These are phyloP conservation scores for Cytospora chrysosperma DNA, from an alignment of 2,329 filamentous ascomycete species.

Conservation along the genomic window DNA sequence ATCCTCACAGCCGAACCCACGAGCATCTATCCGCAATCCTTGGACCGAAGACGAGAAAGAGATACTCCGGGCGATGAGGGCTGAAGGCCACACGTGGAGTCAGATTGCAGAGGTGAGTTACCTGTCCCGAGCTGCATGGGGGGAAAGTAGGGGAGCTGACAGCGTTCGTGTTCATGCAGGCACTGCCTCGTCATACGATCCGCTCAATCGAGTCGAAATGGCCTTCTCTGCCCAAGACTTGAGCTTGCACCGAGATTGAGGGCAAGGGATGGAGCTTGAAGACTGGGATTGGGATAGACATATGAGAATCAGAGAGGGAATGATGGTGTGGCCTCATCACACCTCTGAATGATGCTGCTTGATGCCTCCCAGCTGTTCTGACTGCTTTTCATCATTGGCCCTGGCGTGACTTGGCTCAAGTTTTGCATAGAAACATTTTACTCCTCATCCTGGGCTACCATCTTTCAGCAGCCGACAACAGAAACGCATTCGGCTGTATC, in stretches of 20 bases:
- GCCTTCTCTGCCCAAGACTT: background rate
- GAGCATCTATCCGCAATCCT: background rate
- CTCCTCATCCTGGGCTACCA: too few species aligned
- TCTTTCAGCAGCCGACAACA: too few species aligned
- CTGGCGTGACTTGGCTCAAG: background rate
- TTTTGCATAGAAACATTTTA: too few species aligned
- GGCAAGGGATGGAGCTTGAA: background rate
- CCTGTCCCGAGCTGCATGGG: background rate
- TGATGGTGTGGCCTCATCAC: background rate
- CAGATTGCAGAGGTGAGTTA: background rate
- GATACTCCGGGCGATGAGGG: background rate
- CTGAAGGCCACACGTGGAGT: background rate
- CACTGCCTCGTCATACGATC: background rate
- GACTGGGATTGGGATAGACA: background rate
- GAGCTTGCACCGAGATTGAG: background rate
- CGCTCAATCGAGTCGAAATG: background rate
- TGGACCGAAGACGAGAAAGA: background rate
- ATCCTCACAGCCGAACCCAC: background rate
- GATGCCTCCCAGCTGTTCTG: background rate
- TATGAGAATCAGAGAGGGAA: too few species aligned
- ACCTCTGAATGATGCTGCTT: background rate
- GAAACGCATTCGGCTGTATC: background rate
- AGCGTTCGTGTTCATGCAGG: background rate
- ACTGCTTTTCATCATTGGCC: background rate
- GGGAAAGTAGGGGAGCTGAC: background rate